A percentile compares a stretch with the other conserved stretches of the same genome.
Evolutionary conservation across 2,329 filamentous ascomycete genomes (phyloP).

Genomic region (Cercospora sesami): DNA sequence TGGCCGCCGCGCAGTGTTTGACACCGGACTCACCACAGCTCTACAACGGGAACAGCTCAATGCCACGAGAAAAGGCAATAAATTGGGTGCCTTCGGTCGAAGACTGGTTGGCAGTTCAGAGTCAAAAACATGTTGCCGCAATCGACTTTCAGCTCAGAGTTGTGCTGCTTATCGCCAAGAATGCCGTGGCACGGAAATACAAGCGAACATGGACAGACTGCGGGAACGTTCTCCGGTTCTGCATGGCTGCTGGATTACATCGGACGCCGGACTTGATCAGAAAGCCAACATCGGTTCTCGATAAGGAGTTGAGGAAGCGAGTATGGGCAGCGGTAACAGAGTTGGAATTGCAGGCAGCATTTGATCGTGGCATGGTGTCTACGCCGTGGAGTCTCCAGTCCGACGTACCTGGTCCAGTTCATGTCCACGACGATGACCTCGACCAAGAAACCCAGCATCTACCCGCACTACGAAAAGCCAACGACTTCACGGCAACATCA

Average conservation of each 20-base stretch:
- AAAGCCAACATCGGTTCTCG: constrained; percentile 44
- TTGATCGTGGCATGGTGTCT: constrained; percentile 57
- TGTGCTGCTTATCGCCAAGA: constrained; percentile 53
- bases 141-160: constrained; percentile 54
- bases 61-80: constrained; percentile 43
- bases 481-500: constrained; percentile 34
- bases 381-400: constrained; percentile 47
- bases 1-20: constrained; percentile 42
- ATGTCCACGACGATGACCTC: constrained; percentile 54
- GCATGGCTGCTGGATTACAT: constrained; percentile 57
- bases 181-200: constrained; percentile 53
- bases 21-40: constrained; percentile 34
- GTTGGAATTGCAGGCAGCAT: constrained; percentile 56
- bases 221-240: constrained; percentile 54
- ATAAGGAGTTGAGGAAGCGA: constrained; percentile 56
- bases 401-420: constrained; percentile 52
- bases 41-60: constrained; percentile 48
- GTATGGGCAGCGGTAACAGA: constrained; percentile 60
- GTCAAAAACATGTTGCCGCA: constrained; percentile 55
- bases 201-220: constrained; percentile 57
- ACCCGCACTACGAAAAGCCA: constrained; percentile 23
- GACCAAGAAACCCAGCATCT: constrained; percentile 28
- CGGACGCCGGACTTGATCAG: constrained; percentile 47
- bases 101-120: constrained; percentile 47
- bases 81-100: constrained; percentile 45